Base-by-base conservation (phyloP, 257 asterid species). In the Coffea eugenioides region DNA sequence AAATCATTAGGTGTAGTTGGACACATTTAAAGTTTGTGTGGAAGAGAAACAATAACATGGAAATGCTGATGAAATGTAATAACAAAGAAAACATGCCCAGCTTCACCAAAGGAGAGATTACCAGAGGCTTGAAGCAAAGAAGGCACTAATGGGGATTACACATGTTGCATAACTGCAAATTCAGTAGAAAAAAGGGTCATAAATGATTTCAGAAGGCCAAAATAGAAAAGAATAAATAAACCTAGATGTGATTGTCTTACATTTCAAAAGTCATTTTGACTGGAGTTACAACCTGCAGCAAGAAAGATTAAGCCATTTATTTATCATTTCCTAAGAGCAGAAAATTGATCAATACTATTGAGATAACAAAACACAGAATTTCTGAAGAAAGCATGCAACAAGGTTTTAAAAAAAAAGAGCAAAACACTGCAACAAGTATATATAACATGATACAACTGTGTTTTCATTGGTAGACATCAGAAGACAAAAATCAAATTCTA, bases 141-240 rank as follows among this genome's bases (percentile, higher is more conserved):
- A 94, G 43, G 98, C 98, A 82, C 98, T 92, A 73, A 96, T 96
- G 68, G 99, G 99, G 79, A 96, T 83, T 65, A 96, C 99, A 81
- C 98, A 92, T n/a, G 98, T 89, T 1, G 91, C 93, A 66, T 96
- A 96, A 90, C 99, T 96, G 99, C 88, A 88, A 70, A 85, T 80
- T 66, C 83, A 86, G 52, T 67, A 59, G 43, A 4, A 73, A 74
- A 71, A 39, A 77, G 45, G 61, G 83, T 76, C 78, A 88, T 43
- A 15, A 67, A 49, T 66, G 56, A 77, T 57, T 41, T 57, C 57
- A 62, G 21, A 79, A 39, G 56, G 57, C 6, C 4, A 48, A 16
- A 68, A 59, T 7, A 21, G 12, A 31, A 23, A 49, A 76, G 78
- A 69, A 59, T 69, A 74, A 84, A 75, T 65, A 80, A 56, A 82